Evolutionary conservation across 2,329 filamentous ascomycete genomes (phyloP).

Genomic region (Ophiognomonia clavigignenti-juglandacearum): DNA sequence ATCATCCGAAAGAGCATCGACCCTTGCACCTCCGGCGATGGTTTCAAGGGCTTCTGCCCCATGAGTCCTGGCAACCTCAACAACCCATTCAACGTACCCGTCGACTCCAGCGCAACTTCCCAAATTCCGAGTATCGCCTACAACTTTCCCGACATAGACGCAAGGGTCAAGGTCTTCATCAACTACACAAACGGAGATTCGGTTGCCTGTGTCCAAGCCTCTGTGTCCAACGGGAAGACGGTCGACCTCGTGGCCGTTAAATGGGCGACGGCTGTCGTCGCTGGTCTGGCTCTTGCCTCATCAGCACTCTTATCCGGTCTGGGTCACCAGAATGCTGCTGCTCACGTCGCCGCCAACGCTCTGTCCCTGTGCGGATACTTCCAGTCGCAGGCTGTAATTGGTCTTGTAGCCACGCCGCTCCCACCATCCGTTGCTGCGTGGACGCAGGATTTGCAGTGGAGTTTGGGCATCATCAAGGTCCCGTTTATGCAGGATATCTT

Average conservation of each 20-base stretch:
- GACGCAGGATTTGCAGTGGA: constrained; percentile 92
- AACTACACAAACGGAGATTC: constrained; percentile 52
- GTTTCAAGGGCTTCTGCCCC: constrained; percentile 68
- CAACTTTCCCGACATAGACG: constrained; percentile 77
- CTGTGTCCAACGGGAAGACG: constrained; percentile 77
- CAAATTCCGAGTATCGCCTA: constrained; percentile 75
- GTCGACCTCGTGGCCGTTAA: constrained; percentile 76
- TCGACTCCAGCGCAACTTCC: constrained; percentile 50
- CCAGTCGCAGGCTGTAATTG: constrained; percentile 80
- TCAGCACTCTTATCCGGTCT: constrained; percentile 79
- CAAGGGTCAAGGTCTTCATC: constrained; percentile 69
- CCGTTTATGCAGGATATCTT: constrained; percentile 73
- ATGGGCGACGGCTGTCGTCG: constrained; percentile 75
- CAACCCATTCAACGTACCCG: constrained; percentile 52
- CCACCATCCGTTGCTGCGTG: constrained; percentile 79
- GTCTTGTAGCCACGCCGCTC: constrained; percentile 67
- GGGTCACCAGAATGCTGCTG: constrained; percentile 81
- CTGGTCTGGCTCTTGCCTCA: constrained; percentile 67
- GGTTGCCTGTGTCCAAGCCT: constrained; percentile 75
- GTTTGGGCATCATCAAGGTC: constrained; percentile 81
- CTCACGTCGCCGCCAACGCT: constrained; percentile 80
- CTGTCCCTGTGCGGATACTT: constrained; percentile 83
- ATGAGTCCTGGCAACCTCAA: constrained; percentile 65
- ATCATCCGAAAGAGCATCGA: constrained; percentile 59
- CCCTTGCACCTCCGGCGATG: constrained; percentile 54